Percentiles rank a stretch among this genome's conserved stretches.
These are phyloP conservation scores for Suillus subalutaceus DNA, from an alignment of 768 basidiomycete genomes.

Conservation along the genomic window DNA sequence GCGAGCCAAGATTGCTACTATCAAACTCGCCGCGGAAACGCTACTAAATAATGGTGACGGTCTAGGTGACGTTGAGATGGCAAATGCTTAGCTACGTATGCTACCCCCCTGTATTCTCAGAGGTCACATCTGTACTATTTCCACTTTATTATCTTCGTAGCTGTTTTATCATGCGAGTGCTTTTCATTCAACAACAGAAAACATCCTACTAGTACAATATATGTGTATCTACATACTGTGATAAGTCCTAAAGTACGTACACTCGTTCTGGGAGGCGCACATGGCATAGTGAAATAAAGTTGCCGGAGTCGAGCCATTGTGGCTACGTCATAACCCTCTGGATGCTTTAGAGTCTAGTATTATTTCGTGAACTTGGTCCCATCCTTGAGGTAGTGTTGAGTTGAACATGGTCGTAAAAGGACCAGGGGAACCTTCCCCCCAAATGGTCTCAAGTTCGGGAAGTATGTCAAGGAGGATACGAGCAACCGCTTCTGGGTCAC, in stretches of 20 bases:
- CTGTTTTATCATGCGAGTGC: neutral
- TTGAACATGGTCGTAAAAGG: neutral
- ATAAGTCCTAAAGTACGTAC: neutral
- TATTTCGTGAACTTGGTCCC: neutral
- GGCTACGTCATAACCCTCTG: neutral
- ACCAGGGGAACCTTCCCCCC: neutral
- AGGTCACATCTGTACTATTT: neutral
- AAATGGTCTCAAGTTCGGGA: neutral
- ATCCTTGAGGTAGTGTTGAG: neutral
- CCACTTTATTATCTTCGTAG: neutral
- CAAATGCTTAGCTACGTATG: conserved; percentile 30
- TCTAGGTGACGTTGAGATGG: conserved; percentile 59
- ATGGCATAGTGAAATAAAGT: neutral
- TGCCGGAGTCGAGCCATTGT: neutral
- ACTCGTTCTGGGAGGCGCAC: neutral
- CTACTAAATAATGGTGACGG: conserved; percentile 46
- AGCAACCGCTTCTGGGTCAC: conserved; percentile 6
- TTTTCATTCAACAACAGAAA: neutral
- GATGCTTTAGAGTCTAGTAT: neutral
- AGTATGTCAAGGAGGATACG: conserved; percentile 10
- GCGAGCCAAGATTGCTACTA: conserved; percentile 71
- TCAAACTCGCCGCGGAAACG: conserved; percentile 61
- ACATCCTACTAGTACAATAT: neutral
- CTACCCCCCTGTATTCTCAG: neutral
- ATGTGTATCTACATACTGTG: neutral